Base-by-base conservation (phyloP, 2,329 filamentous ascomycete genomes). In the Dactylellina cionopaga region DNA sequence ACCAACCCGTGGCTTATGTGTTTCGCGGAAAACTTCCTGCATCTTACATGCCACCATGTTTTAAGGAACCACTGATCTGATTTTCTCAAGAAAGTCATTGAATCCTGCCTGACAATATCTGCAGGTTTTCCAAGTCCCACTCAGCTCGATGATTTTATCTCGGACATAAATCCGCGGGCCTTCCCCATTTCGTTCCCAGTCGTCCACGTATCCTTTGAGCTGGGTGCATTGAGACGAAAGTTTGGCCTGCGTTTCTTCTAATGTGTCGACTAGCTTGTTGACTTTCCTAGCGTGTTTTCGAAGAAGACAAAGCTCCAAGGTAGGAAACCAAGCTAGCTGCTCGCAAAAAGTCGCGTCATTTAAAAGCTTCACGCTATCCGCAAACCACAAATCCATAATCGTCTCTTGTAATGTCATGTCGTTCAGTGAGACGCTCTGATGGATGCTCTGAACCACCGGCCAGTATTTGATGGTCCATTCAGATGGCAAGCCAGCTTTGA, bases 301-400 rank as follows among this genome's bases (percentile, higher is more conserved):
- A n/a, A 69, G 29, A 6, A 69, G 31, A 6, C n/a, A 4, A 2
- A 69, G 27, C 27, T 69, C 64, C 37, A 54, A 46, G 27, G 15
- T 15, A 1, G 64, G 64, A 22, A 35, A 60, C 4, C 17, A 6
- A 17, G 31, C 10, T 1, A 69, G n/a, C 5, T 60, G 33, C 1
- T 60, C 43, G 6, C 37, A 29, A 24, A 69, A 69, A 4, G 41
- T 17, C 5, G 43, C 13, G 7, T 37, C 2, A 2, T 6, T 17
- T 0, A 69, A 22, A 47, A 69, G 64, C 5, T 69, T 13, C 1
- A 49, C 25, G 9, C 55, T 39, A 11, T 55, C 22, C 4, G 39
- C 17, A 9, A 62, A 37, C 65, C 65, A 70, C 9, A 70, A 19
- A 5, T 49, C 24, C 4, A 70, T 25, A 7, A 70, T 62, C 1